phyloP scores from a whole-genome alignment of 208 protist genomes.

The Leishmania tarentolae region DNA sequence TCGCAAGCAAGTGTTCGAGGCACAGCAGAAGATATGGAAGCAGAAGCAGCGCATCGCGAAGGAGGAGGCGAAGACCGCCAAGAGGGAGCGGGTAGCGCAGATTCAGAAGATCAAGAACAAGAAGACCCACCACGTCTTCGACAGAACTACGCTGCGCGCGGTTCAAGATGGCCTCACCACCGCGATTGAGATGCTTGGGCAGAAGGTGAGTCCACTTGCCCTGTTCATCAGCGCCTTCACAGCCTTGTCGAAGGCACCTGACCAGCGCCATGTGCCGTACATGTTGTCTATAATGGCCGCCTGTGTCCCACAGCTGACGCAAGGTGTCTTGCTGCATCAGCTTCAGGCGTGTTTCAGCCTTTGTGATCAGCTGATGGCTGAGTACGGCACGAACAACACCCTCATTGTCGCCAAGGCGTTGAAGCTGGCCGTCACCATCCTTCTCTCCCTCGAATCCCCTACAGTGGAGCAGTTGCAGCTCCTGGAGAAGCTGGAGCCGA shows the following conservation, averaged over 20 bases:
- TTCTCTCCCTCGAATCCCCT: conserved; percentile 62
- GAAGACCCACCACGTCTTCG: conserved; percentile 76
- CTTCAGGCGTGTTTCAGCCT: conserved; percentile 43
- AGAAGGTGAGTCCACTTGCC: conserved; percentile 70
- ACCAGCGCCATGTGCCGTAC: conserved; percentile 84
- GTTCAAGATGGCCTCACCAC: conserved; percentile 79
- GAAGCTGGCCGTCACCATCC: conserved; percentile 70
- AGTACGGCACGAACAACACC: conserved; percentile 62
- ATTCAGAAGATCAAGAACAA: conserved; percentile 74
- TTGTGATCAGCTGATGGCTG: conserved; percentile 73
- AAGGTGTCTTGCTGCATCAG: conserved; percentile 68
- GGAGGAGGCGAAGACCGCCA: conserved; percentile 44
- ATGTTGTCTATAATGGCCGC: conserved; percentile 77
- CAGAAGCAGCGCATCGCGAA: conserved; percentile 59
- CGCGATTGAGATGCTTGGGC: conserved; percentile 64
- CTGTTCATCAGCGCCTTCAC: conserved; percentile 85
- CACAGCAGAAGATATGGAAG: conserved; percentile 52
- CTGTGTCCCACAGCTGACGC: conserved; percentile 73
- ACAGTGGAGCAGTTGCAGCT: conserved; percentile 42
- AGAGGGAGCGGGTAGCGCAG: conserved; percentile 45
- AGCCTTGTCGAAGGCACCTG: conserved; percentile 53
- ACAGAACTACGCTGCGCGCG: conserved; percentile 50
- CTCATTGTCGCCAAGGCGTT: conserved; percentile 72
- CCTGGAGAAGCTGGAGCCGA: conserved; percentile 72
- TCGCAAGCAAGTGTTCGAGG: conserved; percentile 73